phyloP scores from a whole-genome alignment of 2,329 filamentous ascomycete genomes.

The Epichloe uncinata region DNA sequence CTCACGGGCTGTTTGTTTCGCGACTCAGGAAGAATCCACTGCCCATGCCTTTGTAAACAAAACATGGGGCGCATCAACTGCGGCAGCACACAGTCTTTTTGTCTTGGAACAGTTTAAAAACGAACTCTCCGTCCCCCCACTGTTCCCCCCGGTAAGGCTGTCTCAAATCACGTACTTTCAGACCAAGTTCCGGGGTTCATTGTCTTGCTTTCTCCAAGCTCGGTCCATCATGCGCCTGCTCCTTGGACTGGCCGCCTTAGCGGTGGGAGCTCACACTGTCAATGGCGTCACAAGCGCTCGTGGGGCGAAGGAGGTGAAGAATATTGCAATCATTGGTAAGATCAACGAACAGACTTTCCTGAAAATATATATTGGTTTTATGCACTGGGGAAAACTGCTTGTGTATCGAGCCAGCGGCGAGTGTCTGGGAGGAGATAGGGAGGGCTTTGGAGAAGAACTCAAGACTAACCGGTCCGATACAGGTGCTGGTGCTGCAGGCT shows the following conservation, averaged over 20 bases:
- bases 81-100: background rate
- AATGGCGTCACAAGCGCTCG: conserved; percentile 5
- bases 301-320: conserved; percentile 13
- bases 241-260: conserved; percentile 6
- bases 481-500: conserved; percentile 84
- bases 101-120: background rate
- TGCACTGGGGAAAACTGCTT: too few relatives aligned
- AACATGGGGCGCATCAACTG: background rate
- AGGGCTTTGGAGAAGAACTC: too few relatives aligned
- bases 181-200: too few relatives aligned
- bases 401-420: too few relatives aligned
- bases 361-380: too few relatives aligned
- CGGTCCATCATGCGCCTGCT: conserved; percentile 2
- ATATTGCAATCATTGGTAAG: conserved; percentile 25
- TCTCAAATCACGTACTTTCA: too few relatives aligned
- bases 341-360: background rate
- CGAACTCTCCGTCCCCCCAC: too few relatives aligned
- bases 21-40: background rate
- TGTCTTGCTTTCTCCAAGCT: background rate
- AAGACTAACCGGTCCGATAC: background rate
- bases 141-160: too few relatives aligned
- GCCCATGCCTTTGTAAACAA: background rate
- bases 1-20: background rate
- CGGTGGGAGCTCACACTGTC: conserved; percentile 8
- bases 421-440: too few relatives aligned